Base-by-base conservation (phyloP, 2,329 filamentous ascomycete species). In the Xylaria sp. region DNA sequence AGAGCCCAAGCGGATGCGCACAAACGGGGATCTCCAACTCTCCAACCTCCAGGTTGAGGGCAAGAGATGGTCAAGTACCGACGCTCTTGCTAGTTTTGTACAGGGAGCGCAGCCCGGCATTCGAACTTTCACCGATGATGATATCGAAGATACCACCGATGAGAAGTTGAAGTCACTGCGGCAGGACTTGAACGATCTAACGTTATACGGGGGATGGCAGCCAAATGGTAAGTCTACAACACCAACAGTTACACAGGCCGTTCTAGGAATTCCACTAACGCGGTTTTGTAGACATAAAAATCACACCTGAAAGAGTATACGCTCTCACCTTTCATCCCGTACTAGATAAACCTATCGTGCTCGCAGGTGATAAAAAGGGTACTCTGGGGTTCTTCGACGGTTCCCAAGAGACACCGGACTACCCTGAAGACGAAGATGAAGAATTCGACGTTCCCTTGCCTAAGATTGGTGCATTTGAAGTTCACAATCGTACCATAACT, bases 351-450 rank as follows among this genome's bases (percentile, higher is more conserved):
- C 90, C 94, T 0, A 84, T 99, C 2, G 87, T 98, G 1, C 97
- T 99, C 78, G 95, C 95, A 0, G 95, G 95, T 12, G 96, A 99
- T 76, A 99, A 99, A 79, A 87, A 97, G 73, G 95, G 96, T 0
- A 92, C 94, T 28, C 85, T 98, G 67, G 96, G 96, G 0, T 89
- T 99, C 0, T 95, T 98, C 64, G 95, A 99, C 77, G 94, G 91
- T 1, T 94, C 92, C 0, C 94, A 97, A 73, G 87, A 87, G 2
- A 82, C 83, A 1, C 77, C 86, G 56, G 78, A 84, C 73, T 79
- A 84, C 73, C 82, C 85, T n/a, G 82, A 86, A 5, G 83, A 86
- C 9, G 90, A 92, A 3, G 90, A 92, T 34, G 91, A 93, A 9
- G 91, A 93, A 1, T 85, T 85, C 0, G 87, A 91, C 0, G 81